These are phyloP conservation scores for Ploettnerulaceae sp. DNA, from an alignment of 2,329 filamentous ascomycete genomes.

Conservation along the genomic window DNA sequence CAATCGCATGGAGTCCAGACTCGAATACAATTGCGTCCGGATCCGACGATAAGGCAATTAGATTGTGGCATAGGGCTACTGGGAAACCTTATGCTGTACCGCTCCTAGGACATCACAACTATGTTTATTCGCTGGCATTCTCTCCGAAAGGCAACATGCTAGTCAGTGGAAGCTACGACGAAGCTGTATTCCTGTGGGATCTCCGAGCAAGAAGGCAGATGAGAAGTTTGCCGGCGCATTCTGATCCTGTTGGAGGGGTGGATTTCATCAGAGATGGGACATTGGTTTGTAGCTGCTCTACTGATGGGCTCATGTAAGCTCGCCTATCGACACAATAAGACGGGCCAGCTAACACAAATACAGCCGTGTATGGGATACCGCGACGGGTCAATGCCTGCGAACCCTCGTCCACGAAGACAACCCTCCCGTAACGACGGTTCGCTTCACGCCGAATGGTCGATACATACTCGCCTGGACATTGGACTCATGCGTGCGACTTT, in stretches of 20 bases:
- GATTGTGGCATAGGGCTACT: conserved; percentile 77
- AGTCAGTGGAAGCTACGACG: conserved; percentile 91
- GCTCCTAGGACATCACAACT: conserved; percentile 88
- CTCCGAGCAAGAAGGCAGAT: conserved; percentile 82
- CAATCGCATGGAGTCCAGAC: conserved; percentile 91
- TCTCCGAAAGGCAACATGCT: conserved; percentile 98
- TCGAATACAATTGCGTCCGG: conserved; percentile 83
- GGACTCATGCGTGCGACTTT: conserved; percentile 83
- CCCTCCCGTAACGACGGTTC: conserved; percentile 79
- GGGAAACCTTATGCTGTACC: conserved; percentile 49
- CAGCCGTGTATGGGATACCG: conserved; percentile 90
- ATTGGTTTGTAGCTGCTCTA: conserved; percentile 83
- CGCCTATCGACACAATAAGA: neutral
- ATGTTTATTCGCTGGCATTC: conserved; percentile 90
- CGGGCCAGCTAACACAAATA: conserved; percentile 6
- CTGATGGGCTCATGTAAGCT: conserved; percentile 78
- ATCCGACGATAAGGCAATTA: conserved; percentile 92
- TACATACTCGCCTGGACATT: conserved; percentile 89
- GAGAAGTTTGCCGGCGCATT: conserved; percentile 88
- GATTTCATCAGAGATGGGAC: conserved; percentile 93
- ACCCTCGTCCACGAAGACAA: conserved; percentile 97
- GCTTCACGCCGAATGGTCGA: conserved; percentile 90
- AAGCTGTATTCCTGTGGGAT: conserved; percentile 96
- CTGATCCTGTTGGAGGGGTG: conserved; percentile 88
- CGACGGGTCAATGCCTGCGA: conserved; percentile 88